Percentiles rank a stretch among this genome's conserved stretches.
Conservation (phyloP, 2,329 filamentous ascomycete species). For the Xylariaceae sp. region DNA sequence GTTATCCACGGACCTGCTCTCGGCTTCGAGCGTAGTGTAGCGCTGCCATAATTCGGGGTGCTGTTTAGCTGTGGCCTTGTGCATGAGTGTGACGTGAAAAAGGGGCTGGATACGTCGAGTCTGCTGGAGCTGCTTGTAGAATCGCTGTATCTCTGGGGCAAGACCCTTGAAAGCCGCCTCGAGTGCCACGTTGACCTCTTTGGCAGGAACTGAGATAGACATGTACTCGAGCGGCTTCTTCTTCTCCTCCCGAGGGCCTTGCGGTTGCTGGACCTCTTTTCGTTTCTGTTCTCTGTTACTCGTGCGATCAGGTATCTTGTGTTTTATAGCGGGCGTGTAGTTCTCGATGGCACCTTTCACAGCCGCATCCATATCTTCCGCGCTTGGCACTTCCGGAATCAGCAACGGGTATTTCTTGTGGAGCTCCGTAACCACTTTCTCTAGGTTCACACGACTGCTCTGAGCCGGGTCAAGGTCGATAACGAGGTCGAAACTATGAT, state of each 20-base stretch:
- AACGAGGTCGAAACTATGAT: slow-evolving; percentile 80
- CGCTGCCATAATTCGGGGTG: slow-evolving; percentile 76
- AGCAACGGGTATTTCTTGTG: slow-evolving; percentile 80
- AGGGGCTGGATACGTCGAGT: slow-evolving; percentile 77
- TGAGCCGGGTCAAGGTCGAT: slow-evolving; percentile 82
- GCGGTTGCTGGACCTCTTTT: slow-evolving; percentile 47
- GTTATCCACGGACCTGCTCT: slow-evolving; percentile 46
- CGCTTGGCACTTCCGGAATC: slow-evolving; percentile 72
- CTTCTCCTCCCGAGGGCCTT: slow-evolving; percentile 43
- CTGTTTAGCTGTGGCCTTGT: slow-evolving; percentile 69
- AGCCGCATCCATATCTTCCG: slow-evolving; percentile 79
- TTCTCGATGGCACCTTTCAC: slow-evolving; percentile 76
- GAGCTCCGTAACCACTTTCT: slow-evolving; percentile 75
- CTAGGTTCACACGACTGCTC: slow-evolving; percentile 85
- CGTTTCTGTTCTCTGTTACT: slow-evolving; percentile 55
- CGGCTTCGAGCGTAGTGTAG: slow-evolving; percentile 64
- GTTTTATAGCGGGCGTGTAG: slow-evolving; percentile 78
- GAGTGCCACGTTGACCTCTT: slow-evolving; percentile 61
- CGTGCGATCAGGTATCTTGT: slow-evolving; percentile 70
- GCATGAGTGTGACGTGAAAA: slow-evolving; percentile 95
- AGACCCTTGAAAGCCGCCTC: slow-evolving; percentile 71
- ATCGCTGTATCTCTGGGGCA: slow-evolving; percentile 59
- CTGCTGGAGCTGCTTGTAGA: slow-evolving; percentile 79
- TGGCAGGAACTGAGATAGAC: slow-evolving; percentile 54
- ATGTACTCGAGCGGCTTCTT: slow-evolving; percentile 64